Conservation (phyloP, 192 early-diverging fungal species). For the Kickxella alabastrina region DNA sequence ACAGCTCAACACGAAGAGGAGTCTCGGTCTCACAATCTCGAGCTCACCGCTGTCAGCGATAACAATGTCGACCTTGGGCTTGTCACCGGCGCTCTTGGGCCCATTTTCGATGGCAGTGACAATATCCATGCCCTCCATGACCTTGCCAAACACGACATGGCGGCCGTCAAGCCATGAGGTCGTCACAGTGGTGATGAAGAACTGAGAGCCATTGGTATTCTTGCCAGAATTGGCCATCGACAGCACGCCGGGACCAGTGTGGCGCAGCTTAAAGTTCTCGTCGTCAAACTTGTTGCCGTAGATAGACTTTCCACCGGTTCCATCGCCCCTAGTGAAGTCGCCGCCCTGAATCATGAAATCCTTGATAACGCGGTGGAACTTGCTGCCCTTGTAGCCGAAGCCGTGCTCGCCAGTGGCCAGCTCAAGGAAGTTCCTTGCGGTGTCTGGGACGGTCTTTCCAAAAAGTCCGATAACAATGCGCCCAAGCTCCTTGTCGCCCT, state of each 20-base stretch:
- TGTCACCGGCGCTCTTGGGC: conserved; percentile 54
- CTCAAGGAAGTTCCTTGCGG: conserved; percentile 88
- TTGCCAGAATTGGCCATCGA: conserved; percentile 80
- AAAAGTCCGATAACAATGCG: conserved; percentile 56
- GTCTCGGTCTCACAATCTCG: conserved; percentile 56
- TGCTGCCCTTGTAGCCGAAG: conserved; percentile 65
- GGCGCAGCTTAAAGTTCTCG: conserved; percentile 75
- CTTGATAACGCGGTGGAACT: conserved; percentile 88
- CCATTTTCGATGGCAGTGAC: conserved; percentile 32
- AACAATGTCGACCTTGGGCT: conserved; percentile 63
- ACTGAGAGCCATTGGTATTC: conserved; percentile 81
- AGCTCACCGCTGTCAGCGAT: conserved; percentile 74
- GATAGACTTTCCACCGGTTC: conserved; percentile 81
- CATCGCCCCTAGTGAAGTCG: conserved; percentile 72
- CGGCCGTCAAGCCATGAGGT: conserved; percentile 75
- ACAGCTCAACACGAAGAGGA: conserved; percentile 47
- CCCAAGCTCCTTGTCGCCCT: conserved; percentile 68
- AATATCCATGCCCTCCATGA: conserved; percentile 59
- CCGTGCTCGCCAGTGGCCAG: conserved; percentile 54
- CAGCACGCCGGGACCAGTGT: conserved; percentile 64
- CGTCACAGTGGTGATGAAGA: conserved; percentile 71
- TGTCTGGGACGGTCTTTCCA: conserved; percentile 87
- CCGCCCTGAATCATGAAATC: conserved; percentile 91
- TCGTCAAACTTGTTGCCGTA: conserved; percentile 78
- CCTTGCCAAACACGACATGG: conserved; percentile 80